A percentile compares a stretch with the other conserved stretches of the same genome.
phyloP scores from a whole-genome alignment of 2,329 filamentous ascomycete genomes.

The Hawksworthiomyces lignivorus region DNA sequence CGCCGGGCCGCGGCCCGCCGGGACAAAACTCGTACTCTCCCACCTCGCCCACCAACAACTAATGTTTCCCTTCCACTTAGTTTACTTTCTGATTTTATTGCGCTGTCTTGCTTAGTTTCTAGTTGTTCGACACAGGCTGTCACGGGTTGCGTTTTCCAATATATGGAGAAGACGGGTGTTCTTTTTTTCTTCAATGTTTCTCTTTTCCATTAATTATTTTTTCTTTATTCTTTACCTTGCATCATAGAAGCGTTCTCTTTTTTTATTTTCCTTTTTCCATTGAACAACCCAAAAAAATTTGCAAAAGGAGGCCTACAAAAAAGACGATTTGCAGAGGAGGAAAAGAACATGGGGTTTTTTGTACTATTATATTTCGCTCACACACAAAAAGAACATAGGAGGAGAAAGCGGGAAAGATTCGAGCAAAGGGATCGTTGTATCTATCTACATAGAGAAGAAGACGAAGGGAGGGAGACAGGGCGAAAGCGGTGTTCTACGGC shows the following conservation, averaged over 20 bases:
- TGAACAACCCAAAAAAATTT: no score
- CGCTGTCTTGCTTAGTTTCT: slow-evolving; percentile 3
- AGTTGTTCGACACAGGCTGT: slow-evolving; percentile 9
- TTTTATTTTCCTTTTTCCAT: neutral
- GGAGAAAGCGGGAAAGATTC: no score
- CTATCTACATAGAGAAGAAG: no score
- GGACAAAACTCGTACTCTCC: slow-evolving; percentile 33
- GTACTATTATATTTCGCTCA: neutral
- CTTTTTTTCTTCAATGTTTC: neutral
- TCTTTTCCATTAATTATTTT: neutral
- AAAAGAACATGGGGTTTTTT: neutral
- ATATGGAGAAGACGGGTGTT: neutral
- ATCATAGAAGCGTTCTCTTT: neutral
- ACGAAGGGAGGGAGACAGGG: no score
- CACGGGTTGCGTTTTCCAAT: neutral
- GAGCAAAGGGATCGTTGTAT: no score
- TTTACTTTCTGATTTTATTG: neutral
- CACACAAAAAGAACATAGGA: no score
- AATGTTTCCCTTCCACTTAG: slow-evolving; percentile 10
- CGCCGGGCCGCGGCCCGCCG: slow-evolving; percentile 29
- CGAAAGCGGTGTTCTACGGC: no score
- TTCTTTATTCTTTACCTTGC: neutral
- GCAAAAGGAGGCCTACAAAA: no score
- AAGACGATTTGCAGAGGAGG: no score
- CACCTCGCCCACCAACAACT: slow-evolving; percentile 31